These are phyloP conservation scores for Auxenochlorella pyrenoidosa DNA, from an alignment of 139 green algal species.

Conservation along the genomic window DNA sequence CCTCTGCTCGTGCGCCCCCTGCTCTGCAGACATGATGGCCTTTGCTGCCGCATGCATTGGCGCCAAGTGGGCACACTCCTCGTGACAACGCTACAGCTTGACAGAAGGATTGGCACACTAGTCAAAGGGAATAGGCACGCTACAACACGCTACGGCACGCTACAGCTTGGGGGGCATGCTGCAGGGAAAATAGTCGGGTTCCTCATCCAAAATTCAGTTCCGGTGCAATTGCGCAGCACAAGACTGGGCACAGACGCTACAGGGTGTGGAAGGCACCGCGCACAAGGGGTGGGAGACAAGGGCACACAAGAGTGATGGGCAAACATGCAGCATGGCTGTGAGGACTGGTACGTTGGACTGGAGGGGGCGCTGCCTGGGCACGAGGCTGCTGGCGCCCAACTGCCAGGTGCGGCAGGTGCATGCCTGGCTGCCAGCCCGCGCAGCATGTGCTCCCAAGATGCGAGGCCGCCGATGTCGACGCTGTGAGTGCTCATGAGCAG, in stretches of 20 bases:
- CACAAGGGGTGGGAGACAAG: not conserved
- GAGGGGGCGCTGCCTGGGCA: no score
- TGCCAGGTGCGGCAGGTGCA: no score
- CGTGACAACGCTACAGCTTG: not conserved
- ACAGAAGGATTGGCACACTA: not conserved
- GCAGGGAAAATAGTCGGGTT: not conserved
- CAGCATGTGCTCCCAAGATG: no score
- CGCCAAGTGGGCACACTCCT: not conserved
- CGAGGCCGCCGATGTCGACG: no score
- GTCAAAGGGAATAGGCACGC: not conserved
- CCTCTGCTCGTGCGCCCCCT: not conserved
- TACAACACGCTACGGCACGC: not conserved
- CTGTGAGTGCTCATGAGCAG: no score
- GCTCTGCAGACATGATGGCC: conserved; percentile 2
- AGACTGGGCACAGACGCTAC: not conserved
- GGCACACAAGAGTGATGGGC: no score
- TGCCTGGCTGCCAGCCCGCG: not conserved
- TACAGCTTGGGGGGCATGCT: not conserved
- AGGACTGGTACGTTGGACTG: not conserved
- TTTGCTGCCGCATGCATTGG: conserved; percentile 13
- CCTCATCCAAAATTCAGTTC: not conserved
- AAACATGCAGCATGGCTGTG: no score
- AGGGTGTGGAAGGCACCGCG: not conserved
- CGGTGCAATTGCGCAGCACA: not conserved
- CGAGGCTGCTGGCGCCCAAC: no score